These are phyloP conservation scores for Striga hermonthica DNA, from an alignment of 305 asterid genomes.

Conservation along the genomic window DNA sequence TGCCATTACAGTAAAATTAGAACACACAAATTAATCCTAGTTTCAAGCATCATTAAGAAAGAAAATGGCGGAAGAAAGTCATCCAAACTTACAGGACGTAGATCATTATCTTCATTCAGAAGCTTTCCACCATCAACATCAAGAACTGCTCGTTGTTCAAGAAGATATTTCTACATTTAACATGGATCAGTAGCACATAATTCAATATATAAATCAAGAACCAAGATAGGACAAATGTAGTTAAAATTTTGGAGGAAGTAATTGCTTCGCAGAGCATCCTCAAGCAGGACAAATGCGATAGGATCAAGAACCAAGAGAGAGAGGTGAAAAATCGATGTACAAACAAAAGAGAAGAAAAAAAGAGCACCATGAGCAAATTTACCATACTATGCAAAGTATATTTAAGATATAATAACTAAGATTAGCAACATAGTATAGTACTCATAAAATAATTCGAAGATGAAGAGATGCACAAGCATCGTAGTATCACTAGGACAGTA, in stretches of 20 bases:
- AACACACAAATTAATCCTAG: slow-evolving; percentile 4
- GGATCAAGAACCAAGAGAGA: slow-evolving; percentile 4
- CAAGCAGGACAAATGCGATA: slow-evolving; percentile 25
- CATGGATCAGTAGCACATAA: slow-evolving; percentile 28
- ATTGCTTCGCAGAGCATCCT: slow-evolving; percentile 23
- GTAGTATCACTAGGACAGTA: slow-evolving; percentile 10
- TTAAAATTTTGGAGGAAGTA: slow-evolving; percentile 15
- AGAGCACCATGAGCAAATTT: slow-evolving; percentile 23
- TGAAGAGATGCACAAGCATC: slow-evolving; percentile 7
- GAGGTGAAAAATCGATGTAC: slow-evolving; percentile 11
- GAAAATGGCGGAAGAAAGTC: slow-evolving; percentile 30
- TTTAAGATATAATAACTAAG: neutral
- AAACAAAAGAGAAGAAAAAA: slow-evolving; percentile 5
- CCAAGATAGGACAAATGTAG: no score
- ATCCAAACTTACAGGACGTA: slow-evolving; percentile 71
- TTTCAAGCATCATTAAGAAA: slow-evolving; percentile 24
- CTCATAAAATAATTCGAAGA: neutral
- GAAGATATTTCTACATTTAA: slow-evolving; percentile 75
- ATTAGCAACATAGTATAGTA: slow-evolving; percentile 1
- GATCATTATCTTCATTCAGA: slow-evolving; percentile 91
- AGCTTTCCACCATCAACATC: slow-evolving; percentile 89
- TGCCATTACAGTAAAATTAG: slow-evolving; percentile 14
- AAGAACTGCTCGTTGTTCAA: slow-evolving; percentile 86
- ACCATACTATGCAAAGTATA: slow-evolving; percentile 18
- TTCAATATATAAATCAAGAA: neutral